A percentile compares a stretch with the other conserved stretches of the same genome.
phyloP scores from a whole-genome alignment of 768 basidiomycete species.

The Pholiota conissans region DNA sequence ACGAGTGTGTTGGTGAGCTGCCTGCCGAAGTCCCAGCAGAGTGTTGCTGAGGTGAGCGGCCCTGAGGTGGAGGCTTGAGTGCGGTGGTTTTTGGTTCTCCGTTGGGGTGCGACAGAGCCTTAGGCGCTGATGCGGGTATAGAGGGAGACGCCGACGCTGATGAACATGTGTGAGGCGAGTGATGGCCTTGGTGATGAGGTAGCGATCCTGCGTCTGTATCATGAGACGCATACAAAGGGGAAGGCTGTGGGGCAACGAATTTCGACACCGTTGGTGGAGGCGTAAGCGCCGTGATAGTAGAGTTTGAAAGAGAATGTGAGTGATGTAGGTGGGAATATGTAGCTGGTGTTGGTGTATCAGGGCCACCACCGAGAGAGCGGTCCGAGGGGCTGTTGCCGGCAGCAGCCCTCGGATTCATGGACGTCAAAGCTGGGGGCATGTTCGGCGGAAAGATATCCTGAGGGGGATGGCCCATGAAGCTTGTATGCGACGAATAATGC shows the following conservation, averaged over 20 bases:
- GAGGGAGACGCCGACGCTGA: not conserved
- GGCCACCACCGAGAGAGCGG: conserved; percentile 27
- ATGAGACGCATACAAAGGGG: not conserved
- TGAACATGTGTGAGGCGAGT: not conserved
- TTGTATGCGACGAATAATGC: conserved; percentile 37
- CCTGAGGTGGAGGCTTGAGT: not conserved
- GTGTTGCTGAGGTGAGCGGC: conserved; percentile 7
- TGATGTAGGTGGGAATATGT: conserved; percentile 22
- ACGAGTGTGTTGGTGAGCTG: conserved; percentile 60
- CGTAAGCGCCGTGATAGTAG: conserved; percentile 9
- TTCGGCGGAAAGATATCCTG: conserved; percentile 43
- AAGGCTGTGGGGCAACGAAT: conserved; percentile 11
- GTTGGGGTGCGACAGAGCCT: not conserved
- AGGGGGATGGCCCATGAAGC: conserved; percentile 29
- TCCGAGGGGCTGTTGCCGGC: conserved; percentile 14
- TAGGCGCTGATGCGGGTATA: not conserved
- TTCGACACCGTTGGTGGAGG: conserved; percentile 25
- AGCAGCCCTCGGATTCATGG: conserved; percentile 33
- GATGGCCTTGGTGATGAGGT: not conserved
- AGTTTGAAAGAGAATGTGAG: conserved; percentile 22
- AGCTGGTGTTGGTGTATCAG: conserved; percentile 40
- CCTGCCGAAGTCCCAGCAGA: conserved; percentile 37
- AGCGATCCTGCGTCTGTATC: not conserved
- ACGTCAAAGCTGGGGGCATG: conserved; percentile 39
- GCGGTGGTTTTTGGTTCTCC: not conserved